Evolutionary conservation across 768 basidiomycete genomes (phyloP), one percentile per base, ranked within the genome.

Genomic region (Mycena polygramma): DNA sequence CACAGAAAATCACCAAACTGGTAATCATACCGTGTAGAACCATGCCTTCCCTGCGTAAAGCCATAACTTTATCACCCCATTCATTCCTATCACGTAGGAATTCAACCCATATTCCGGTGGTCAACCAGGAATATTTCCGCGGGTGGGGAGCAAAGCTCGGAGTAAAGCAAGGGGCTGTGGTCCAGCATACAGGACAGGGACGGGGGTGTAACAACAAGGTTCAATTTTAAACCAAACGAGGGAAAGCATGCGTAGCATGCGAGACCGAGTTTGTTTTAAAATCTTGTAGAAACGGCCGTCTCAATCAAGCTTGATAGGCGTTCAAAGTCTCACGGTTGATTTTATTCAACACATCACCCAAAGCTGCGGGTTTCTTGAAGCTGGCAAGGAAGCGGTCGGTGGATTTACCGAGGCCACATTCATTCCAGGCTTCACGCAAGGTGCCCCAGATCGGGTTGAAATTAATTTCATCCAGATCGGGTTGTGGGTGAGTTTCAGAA

Each of bases 401-500:
- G 39, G 55, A 57, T 41, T 57, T 57, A 19, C 55, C 55, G 20
- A 57, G 55, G 14, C 35, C 55, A 20, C 55, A 57, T 57, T 57
- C 55, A 57, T 20, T 7, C 55, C 55, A 57, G 17, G 55, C 55
- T 41, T 57, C 39, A 20, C 55, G 55, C 55, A 57, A 36, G 37
- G 39, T 57, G 2, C 55, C 10, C 53, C 53, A 54, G 15, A 54
- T 54, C 13, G 53, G 53, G 53, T 14, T 30, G 35, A 54, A 22
- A 11, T 54, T 24, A 17, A 54, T 22, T 14, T 54, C 53, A 7
- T 54, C 53, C 53, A 54, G 13, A 54, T 14, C n/a, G 53, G 53
- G 30, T 54, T 54, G 35, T 54, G 53, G n/a, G 53, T 30, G 30
- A 30, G 30, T n/a, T n/a, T n/a, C n/a, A n/a, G n/a, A n/a, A n/a